Evolutionary conservation across 164 flowering plant genomes (phyloP).

Genomic region (Sextonia rubra): DNA sequence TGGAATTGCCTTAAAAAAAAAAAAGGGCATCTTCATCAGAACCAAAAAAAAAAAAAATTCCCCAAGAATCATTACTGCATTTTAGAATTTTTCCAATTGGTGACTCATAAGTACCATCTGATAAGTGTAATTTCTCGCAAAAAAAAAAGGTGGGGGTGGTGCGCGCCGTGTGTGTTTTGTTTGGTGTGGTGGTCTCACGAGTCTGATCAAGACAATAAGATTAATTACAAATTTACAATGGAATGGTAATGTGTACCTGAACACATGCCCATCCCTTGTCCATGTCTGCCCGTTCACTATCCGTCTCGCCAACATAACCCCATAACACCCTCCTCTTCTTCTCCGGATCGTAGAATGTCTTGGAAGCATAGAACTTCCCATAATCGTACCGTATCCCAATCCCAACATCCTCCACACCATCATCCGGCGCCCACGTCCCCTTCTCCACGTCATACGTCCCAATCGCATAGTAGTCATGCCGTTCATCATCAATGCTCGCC

Average conservation of each 20-base stretch:
- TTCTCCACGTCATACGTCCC: conserved; percentile 49
- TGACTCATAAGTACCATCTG: neutral
- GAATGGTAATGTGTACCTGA: conserved; percentile 34
- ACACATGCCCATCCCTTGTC: conserved; percentile 69
- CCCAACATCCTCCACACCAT: conserved; percentile 59
- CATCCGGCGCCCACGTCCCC: conserved; percentile 58
- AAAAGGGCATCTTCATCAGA: neutral
- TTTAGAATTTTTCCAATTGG: neutral
- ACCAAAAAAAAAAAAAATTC: neutral
- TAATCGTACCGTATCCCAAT: conserved; percentile 67
- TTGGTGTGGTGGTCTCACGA: too few relatives aligned
- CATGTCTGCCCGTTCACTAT: conserved; percentile 52
- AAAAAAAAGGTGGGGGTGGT: too few relatives aligned
- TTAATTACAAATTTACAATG: neutral
- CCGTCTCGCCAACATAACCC: conserved; percentile 82
- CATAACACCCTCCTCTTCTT: conserved; percentile 66
- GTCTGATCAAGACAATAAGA: neutral
- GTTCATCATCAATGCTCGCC: conserved; percentile 64
- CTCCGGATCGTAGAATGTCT: conserved; percentile 68
- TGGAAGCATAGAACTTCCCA: conserved; percentile 79
- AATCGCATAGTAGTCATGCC: conserved; percentile 65
- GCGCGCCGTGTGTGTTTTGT: too few relatives aligned
- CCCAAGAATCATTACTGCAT: too few relatives aligned
- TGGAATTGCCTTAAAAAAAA: conserved; percentile 47
- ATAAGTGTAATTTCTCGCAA: neutral